Evolutionary conservation across 2,329 filamentous ascomycete genomes (phyloP), one percentile per base, ranked within the genome.

Genomic region (Epichloe sylvatica): DNA sequence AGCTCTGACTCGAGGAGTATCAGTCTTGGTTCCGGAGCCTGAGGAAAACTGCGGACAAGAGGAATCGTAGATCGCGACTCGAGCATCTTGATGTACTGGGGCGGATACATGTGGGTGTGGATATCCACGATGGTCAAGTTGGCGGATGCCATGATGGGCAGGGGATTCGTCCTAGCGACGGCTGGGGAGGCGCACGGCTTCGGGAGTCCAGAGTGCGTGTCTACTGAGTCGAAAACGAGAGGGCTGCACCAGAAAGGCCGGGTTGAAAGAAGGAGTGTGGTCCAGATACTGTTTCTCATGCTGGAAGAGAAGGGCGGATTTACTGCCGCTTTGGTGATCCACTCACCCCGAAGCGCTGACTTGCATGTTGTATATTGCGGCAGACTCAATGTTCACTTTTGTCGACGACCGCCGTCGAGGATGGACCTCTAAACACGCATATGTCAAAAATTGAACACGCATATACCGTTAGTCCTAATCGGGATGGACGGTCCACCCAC

Each of bases 81-180:
- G 51, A 83, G 76, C 51, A 83, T 74, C 52, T 70, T 61, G 58
- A 83, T 72, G 59, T 83, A 83, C 23, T 73, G 74, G 4, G 79
- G 78, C 15, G 80, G 78, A 62, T 83, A 84, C 74, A 84, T 80
- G 65, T 84, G 80, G 2, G 80, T 83, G 71, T 84, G 80, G 61
- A 83, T 74, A 65, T 84, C 80, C 50, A 83, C 80, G 47, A 83
- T 69, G 38, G 65, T 57, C 46, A 60, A 61, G 42, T 64, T 54
- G 43, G 63, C 60, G 15, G 60, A 30, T 30, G 30, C 56, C 69
- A 71, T 71, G 49, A 17, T 40, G 35, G 36, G 17, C 39, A 41
- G 4, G 3, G 39, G 17, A 23, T 13, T 3, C 11, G 5, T 4
- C 8, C 39, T 41, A 5, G 3, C n/a, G 19, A 41, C 17, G n/a